Conservation (phyloP, 1,139 yeast species). For the Lodderomyces beijingensis region DNA sequence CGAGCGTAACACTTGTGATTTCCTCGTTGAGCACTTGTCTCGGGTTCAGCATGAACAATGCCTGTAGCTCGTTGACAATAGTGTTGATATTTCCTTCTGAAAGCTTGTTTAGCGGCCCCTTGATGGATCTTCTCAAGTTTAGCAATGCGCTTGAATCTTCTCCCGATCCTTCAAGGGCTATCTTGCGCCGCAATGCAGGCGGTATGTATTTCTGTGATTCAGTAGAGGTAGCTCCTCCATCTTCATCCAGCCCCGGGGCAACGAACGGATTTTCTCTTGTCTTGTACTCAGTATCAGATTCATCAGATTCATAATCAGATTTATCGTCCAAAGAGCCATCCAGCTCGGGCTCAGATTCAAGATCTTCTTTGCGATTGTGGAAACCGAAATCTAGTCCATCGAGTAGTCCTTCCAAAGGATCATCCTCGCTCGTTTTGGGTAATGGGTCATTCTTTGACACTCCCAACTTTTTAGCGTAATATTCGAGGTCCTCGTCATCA, state of each 20-base stretch:
- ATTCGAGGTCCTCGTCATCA: constrained; percentile 77
- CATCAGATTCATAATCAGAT: constrained; percentile 47
- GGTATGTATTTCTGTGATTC: constrained; percentile 59
- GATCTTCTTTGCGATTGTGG: constrained; percentile 3
- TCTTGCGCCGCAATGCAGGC: constrained; percentile 68
- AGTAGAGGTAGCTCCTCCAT: constrained; percentile 15
- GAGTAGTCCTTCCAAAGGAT: constrained; percentile 65
- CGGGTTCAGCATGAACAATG: constrained; percentile 60
- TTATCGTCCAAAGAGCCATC: constrained; percentile 10
- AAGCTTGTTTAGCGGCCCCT: constrained; percentile 78
- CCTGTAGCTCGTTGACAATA: constrained; percentile 66
- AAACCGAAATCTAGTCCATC: constrained; percentile 75
- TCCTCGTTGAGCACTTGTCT: constrained; percentile 73
- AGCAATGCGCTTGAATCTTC: constrained; percentile 34
- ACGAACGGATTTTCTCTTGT: constrained; percentile 78
- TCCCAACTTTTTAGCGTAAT: constrained; percentile 80
- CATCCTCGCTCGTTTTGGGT: constrained; percentile 54
- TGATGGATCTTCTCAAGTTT: constrained; percentile 56
- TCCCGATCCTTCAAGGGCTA: constrained; percentile 39
- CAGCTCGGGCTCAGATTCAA: constrained; percentile 11
- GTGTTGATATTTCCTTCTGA: constrained; percentile 78
- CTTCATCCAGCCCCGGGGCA: constrained; percentile 50
- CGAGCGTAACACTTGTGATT: constrained; percentile 58
- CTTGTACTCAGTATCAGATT: constrained; percentile 61
- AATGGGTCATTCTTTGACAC: constrained; percentile 47